Evolutionary conservation across 768 basidiomycete species (phyloP).

Genomic region (Coprinopsis strossmayeri): DNA sequence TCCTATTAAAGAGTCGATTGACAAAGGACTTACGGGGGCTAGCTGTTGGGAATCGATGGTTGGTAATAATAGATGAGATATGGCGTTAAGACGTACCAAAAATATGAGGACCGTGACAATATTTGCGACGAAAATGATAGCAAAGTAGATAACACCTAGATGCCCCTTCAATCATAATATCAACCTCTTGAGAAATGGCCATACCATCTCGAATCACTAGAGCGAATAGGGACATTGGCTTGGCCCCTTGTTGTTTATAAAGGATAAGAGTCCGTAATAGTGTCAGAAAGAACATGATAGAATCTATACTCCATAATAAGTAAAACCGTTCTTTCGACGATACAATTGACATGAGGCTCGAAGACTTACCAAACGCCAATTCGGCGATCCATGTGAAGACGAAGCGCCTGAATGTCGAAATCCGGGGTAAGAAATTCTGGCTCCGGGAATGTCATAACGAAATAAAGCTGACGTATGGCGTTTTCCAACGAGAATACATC

Average conservation of each 20-base stretch:
- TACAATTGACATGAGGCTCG: background rate
- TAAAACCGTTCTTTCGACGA: background rate
- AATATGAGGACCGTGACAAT: slow-evolving; percentile 26
- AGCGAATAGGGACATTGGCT: slow-evolving; percentile 18
- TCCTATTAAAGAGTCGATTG: background rate
- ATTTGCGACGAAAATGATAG: slow-evolving; percentile 26
- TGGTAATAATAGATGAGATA: no score
- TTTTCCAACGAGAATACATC: slow-evolving; percentile 29
- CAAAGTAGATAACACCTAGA: slow-evolving; percentile 28
- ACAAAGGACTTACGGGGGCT: background rate
- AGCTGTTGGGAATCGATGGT: slow-evolving; percentile 8
- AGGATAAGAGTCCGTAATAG: slow-evolving; percentile 20
- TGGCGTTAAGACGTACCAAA: slow-evolving; percentile 19
- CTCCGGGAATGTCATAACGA: background rate
- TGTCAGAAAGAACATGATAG: slow-evolving; percentile 25
- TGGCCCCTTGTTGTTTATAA: slow-evolving; percentile 12
- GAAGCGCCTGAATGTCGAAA: slow-evolving; percentile 21
- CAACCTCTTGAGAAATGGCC: background rate
- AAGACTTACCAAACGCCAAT: slow-evolving; percentile 23
- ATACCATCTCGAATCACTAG: slow-evolving; percentile 29
- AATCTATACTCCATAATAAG: slow-evolving; percentile 24
- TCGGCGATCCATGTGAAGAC: slow-evolving; percentile 31
- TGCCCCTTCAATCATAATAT: background rate
- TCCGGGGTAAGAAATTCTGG: background rate
- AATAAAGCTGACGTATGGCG: slow-evolving; percentile 18